Percentiles rank a stretch among this genome's conserved stretches.
Conservation (phyloP, 306 rosid genomes). For the Fagus sylvatica region DNA sequence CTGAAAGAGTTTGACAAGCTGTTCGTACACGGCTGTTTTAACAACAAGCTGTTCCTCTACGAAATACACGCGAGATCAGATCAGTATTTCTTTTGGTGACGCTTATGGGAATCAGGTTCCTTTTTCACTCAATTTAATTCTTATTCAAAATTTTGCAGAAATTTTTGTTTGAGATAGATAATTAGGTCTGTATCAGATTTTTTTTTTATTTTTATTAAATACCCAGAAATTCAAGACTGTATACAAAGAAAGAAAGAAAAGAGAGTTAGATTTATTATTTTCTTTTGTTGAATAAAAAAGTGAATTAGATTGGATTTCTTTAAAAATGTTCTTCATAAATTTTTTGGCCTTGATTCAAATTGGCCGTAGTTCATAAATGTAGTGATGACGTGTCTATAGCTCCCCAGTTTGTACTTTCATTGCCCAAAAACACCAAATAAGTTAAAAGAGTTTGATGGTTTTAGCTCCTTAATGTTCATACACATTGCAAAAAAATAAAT, state of each 20-base stretch:
- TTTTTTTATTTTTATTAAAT: neutral
- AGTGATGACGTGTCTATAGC: neutral
- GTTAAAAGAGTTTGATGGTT: too few relatives aligned
- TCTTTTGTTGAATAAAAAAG: neutral
- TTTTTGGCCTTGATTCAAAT: neutral
- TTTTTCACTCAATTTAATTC: neutral
- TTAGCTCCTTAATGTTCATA: too few relatives aligned
- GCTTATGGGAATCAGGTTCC: constrained; percentile 73
- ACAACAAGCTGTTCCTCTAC: constrained; percentile 81
- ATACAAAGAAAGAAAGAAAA: neutral
- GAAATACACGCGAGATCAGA: constrained; percentile 53
- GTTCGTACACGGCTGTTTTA: constrained; percentile 64
- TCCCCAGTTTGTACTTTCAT: neutral
- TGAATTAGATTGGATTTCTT: neutral
- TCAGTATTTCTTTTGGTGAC: constrained; percentile 82
- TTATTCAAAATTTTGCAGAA: too few relatives aligned
- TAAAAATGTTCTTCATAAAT: neutral
- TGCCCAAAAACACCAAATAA: too few relatives aligned
- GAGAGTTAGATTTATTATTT: neutral
- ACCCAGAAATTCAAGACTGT: neutral
- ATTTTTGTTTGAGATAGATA: neutral
- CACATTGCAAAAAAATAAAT: neutral
- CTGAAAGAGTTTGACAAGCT: constrained; percentile 39
- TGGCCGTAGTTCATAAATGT: neutral
- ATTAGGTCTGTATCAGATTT: too few relatives aligned